Conservation (phyloP, 2,329 filamentous ascomycete species). For the Chaetomiaceae sp. region DNA sequence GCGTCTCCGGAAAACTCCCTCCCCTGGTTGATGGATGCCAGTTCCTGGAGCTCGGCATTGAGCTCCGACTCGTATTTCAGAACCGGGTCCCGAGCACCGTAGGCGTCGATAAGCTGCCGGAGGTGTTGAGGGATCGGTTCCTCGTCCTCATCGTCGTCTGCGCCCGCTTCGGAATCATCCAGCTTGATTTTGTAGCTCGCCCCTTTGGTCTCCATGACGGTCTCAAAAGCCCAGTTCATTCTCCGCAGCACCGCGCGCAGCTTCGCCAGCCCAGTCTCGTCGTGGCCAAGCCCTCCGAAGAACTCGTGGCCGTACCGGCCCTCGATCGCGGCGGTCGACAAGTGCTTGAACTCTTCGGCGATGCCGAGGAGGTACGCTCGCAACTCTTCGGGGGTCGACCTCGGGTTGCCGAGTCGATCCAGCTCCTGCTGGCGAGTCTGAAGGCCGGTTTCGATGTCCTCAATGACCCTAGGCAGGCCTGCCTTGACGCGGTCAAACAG, state of each 20-base stretch:
- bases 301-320: slow-evolving; percentile 39
- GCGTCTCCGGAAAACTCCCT: slow-evolving; percentile 37
- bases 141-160: background rate
- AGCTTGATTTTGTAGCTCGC: slow-evolving; percentile 1
- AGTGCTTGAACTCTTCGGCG: slow-evolving; percentile 34
- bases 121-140: slow-evolving; percentile 29
- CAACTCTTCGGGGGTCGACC: slow-evolving; percentile 29
- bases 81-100: slow-evolving; percentile 30
- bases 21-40: slow-evolving; percentile 37
- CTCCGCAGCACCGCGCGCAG: slow-evolving; percentile 6
- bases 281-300: slow-evolving; percentile 29
- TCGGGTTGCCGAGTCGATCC: slow-evolving; percentile 2
- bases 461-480: slow-evolving; percentile 29
- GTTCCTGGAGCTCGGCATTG: slow-evolving; percentile 28
- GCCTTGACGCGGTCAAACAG: slow-evolving; percentile 31
- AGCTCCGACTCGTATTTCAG: slow-evolving; percentile 21
- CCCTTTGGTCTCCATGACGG: slow-evolving; percentile 2
- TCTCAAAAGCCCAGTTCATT: slow-evolving; percentile 1
- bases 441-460: slow-evolving; percentile 27
- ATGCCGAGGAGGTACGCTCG: slow-evolving; percentile 34
- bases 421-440: background rate
- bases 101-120: slow-evolving; percentile 29
- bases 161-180: no score
- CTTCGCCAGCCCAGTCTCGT: background rate
- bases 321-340: slow-evolving; percentile 36